These are phyloP conservation scores for Neurospora intermedia DNA, from an alignment of 495 filamentous ascomycete species.

Conservation along the genomic window DNA sequence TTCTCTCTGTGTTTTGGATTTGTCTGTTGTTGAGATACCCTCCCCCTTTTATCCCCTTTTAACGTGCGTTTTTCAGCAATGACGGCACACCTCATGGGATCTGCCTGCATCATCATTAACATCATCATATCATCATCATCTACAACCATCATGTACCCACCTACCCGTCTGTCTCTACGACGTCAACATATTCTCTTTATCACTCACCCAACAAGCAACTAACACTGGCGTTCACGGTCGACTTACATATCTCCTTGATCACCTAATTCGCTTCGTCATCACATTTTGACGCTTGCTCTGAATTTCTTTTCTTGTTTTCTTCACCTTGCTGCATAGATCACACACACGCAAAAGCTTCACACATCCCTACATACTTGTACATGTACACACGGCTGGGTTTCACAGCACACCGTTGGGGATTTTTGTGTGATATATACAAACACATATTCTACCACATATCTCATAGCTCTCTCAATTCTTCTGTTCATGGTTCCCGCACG, in stretches of 20 bases:
- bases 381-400: not conserved
- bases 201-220: not conserved
- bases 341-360: not conserved
- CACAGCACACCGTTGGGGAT: not conserved
- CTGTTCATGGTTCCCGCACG: not conserved
- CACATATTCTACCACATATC: not conserved
- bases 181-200: not conserved
- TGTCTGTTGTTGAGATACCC: not conserved
- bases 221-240: not conserved
- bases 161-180: not conserved
- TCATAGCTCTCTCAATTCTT: not conserved
- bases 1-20: not conserved
- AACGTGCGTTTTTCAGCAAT: not conserved
- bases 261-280: not conserved
- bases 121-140: not conserved
- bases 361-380: not conserved
- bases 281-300: not conserved
- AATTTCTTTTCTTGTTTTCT: not conserved
- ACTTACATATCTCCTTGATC: not conserved
- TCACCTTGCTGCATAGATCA: not conserved
- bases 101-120: not conserved
- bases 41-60: not conserved
- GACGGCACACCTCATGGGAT: not conserved
- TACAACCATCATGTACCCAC: not conserved
- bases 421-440: not conserved